phyloP scores from a whole-genome alignment of 2,329 filamentous ascomycete genomes.

The Diaporthe citriasiana region DNA sequence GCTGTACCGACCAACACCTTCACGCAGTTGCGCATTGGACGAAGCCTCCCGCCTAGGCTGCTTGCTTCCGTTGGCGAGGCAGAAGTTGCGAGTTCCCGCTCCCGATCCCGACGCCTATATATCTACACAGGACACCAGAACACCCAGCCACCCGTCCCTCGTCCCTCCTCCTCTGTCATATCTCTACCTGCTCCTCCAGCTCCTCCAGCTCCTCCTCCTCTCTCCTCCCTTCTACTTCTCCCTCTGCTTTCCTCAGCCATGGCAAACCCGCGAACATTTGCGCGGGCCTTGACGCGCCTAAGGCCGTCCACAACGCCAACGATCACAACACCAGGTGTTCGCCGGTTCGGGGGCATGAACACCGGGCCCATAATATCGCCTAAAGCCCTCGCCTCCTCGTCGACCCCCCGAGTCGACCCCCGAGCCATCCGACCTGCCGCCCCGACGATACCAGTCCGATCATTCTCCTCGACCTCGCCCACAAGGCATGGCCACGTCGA shows the following conservation, averaged over 20 bases:
- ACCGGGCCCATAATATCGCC: slow-evolving; percentile 4
- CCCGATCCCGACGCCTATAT: not conserved
- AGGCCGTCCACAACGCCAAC: not conserved
- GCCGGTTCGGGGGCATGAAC: slow-evolving; percentile 22
- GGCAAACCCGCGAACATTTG: slow-evolving; percentile 16
- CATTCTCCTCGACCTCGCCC: slow-evolving; percentile 72
- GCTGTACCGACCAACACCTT: not conserved
- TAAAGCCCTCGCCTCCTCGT: slow-evolving; percentile 14
- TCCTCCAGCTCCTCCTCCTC: not conserved
- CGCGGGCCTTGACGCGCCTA: slow-evolving; percentile 27
- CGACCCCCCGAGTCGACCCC: not conserved
- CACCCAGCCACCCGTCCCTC: not conserved
- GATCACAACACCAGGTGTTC: slow-evolving; percentile 28
- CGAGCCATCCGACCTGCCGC: slow-evolving; percentile 4
- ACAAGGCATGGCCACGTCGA: slow-evolving; percentile 83
- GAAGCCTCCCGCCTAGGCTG: not conserved
- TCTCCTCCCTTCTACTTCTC: no score
- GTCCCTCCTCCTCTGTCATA: no score
- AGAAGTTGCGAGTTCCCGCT: not conserved
- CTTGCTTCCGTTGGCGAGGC: slow-evolving; percentile 17
- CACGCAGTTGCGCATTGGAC: not conserved
- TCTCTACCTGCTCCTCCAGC: not conserved
- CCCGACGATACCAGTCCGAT: slow-evolving; percentile 35
- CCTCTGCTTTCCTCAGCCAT: not conserved
- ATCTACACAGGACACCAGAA: not conserved